Conservation (phyloP, 805 yeast species). For the Ogataea polymorpha region DNA sequence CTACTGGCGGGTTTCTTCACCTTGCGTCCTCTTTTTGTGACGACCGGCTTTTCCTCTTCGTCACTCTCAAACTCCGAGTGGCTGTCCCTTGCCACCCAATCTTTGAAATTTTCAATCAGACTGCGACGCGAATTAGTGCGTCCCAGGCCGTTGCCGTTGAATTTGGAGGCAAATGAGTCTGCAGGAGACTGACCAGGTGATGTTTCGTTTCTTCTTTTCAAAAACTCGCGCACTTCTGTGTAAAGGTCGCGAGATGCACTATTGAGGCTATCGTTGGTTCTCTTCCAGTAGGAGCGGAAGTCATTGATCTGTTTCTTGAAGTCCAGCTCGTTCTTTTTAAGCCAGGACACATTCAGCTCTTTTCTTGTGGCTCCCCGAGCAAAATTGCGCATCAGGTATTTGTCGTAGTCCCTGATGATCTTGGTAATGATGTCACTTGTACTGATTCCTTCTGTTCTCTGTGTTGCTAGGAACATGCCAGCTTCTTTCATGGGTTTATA, state of each 20-base stretch:
- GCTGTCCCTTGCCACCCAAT: conserved; percentile 33
- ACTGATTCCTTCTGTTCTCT: conserved; percentile 94
- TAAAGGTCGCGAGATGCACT: conserved; percentile 79
- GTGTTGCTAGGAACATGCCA: conserved; percentile 92
- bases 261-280: conserved; percentile 63
- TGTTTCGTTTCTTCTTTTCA: conserved; percentile 35
- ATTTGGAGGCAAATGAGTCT: conserved; percentile 63
- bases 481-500: conserved; percentile 86
- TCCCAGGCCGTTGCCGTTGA: conserved; percentile 50
- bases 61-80: conserved; percentile 26
- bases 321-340: conserved; percentile 94
- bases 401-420: conserved; percentile 93
- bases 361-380: conserved; percentile 97
- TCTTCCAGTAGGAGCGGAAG: conserved; percentile 81
- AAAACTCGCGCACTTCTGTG: conserved; percentile 76
- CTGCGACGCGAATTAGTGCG: conserved; percentile 24
- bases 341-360: conserved; percentile 95
- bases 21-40: conserved; percentile 9
- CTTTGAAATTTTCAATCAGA: conserved; percentile 34
- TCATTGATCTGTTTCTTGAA: conserved; percentile 86
- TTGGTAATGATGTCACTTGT: conserved; percentile 95
- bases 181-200: conserved; percentile 45
- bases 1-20: conserved; percentile 7
- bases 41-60: conserved; percentile 14
- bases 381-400: conserved; percentile 93